Base-by-base conservation (phyloP, 73 alveolate genomes). In the Effrenium voratum region DNA sequence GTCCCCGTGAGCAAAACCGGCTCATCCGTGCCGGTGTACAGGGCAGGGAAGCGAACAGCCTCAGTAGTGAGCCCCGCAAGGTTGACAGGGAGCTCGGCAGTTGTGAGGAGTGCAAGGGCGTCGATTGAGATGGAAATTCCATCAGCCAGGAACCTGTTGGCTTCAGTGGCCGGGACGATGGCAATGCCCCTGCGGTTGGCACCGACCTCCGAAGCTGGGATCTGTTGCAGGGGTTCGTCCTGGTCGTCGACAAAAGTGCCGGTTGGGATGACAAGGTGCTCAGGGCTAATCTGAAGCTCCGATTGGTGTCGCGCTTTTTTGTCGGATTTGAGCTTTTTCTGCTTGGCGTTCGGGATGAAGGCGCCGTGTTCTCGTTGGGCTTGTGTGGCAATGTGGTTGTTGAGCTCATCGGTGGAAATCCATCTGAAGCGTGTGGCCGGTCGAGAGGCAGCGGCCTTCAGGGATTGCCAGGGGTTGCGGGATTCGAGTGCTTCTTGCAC, bases 131-230 rank as follows among this genome's bases (percentile, higher is more conserved):
- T 45, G 32, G 91, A 30, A 0, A 1, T 30, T 30, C 24, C n/a
- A 16, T n/a, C 70, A 3, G 45, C 70, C n/a, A 80, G 70, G 43
- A 80, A 80, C 66, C 1, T 1, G 0, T 10, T 32, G 2, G 60
- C 47, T 45, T 43, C 36, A 2, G n/a, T n/a, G 1, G 41, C 49
- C 6, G 91, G 19, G 91, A 46, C 15, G 38, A 80, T 24, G 5
- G 91, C 91, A 26, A 80, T 30, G 0, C 91, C 91, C 16, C 91
- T 44, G 2, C 73, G 73, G 15, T 47, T 72, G 6, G 91, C 46
- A 2, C 6, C 73, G 5, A 80, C 91, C 24, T 80, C 73, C 12
- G 5, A 1, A 34, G 5, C 45, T 1, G 43, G 49, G 4, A 80
- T 45, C 91, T 80, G 91, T 2, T 1, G 73, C 1, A 80, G 32